Base-by-base conservation (phyloP, 78 protist species). In the Emiliania huxleyi region DNA sequence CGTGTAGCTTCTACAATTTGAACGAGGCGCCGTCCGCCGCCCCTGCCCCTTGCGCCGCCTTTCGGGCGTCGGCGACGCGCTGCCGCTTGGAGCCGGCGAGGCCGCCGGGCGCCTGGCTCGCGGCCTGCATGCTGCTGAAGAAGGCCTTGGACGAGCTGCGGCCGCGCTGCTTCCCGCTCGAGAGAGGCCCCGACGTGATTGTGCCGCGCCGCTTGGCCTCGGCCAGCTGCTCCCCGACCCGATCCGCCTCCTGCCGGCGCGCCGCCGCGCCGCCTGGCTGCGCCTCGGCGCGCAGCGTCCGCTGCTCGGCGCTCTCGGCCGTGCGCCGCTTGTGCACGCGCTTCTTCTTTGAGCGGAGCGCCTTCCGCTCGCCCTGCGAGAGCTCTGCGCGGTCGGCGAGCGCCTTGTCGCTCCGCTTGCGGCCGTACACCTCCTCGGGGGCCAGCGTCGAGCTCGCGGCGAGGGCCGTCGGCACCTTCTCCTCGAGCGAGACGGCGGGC, bases 341-440 rank as follows among this genome's bases (percentile, higher is more conserved):
- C 75, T 69, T 69, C 38, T 19, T 29, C n/a, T 69, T 69, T 26
- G 37, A 5, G 37, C 75, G 18, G 12, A 26, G 12, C 12, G 75
- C 75, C 23, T 29, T 19, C 37, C 75, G 75, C n/a, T 69, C 75
- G 37, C 12, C 23, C 75, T 69, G 75, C 75, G 75, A 5, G 12
- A 69, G 75, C 75, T 69, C 75, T 29, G 23, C 18, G 38, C n/a
- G 23, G 75, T 19, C 23, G 23, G 75, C 75, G 33, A 69, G 75
- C 8, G 62, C 62, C n/a, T 19, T 69, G 75, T 3, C n/a, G 33
- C 38, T 26, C 12, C 33, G 18, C 75, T 69, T 69, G 37, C 8
- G 33, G 3, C 75, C 69, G 92, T 95, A 95, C 29, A 95, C 94
- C 40, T 95, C 96, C 55, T 94, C 87, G 46, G 96, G 96, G 44